A percentile compares a stretch with the other conserved stretches of the same genome.
These are phyloP conservation scores for Talaromyces sp. DNA, from an alignment of 2,329 filamentous ascomycete species.

Conservation along the genomic window DNA sequence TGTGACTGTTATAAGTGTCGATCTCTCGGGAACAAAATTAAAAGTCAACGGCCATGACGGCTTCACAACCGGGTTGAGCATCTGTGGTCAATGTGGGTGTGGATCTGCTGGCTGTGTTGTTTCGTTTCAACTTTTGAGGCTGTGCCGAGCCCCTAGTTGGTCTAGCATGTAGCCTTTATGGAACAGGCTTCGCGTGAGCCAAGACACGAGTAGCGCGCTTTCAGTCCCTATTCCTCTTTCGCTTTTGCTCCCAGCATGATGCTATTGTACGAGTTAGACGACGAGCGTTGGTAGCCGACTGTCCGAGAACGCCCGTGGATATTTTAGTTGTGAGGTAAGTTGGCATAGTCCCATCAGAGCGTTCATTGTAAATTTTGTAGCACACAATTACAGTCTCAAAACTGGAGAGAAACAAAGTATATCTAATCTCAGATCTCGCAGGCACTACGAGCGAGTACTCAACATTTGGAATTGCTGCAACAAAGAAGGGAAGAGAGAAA, in stretches of 20 bases:
- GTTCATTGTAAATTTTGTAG: neutral
- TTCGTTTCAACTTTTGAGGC: conserved; percentile 7
- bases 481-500: neutral
- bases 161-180: neutral
- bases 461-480: neutral
- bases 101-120: conserved; percentile 1
- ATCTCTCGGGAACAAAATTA: neutral
- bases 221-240: neutral
- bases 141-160: neutral
- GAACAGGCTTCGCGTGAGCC: neutral
- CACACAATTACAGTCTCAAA: neutral
- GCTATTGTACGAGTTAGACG: neutral
- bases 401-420: neutral
- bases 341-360: neutral
- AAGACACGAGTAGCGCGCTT: neutral
- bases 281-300: neutral
- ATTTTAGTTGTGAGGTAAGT: no score
- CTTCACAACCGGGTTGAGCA: neutral
- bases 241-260: neutral
- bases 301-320: no score
- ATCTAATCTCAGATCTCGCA: neutral
- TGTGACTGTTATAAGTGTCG: neutral
- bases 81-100: neutral
- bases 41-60: neutral
- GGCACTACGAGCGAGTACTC: neutral